Conservation (phyloP, 331 rosid species). For the Cucumis variabilis region DNA sequence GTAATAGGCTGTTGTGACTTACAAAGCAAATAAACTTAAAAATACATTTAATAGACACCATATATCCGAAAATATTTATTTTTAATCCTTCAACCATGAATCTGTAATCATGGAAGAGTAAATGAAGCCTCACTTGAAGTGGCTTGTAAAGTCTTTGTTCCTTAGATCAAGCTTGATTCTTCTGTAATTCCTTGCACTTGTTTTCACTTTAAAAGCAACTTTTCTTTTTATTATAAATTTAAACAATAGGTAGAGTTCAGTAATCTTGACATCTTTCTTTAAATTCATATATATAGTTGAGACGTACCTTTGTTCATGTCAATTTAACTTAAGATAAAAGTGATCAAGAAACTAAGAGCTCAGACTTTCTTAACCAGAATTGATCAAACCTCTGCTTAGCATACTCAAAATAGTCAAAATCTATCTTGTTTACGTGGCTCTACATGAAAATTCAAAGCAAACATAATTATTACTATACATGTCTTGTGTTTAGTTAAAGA, state of each 20-base stretch:
- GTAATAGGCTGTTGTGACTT: not conserved
- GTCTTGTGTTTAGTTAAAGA: no score
- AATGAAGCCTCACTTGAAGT: not conserved
- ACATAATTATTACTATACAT: no score
- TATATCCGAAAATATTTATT: no score
- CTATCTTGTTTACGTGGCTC: slow-evolving; percentile 82
- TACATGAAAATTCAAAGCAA: slow-evolving; percentile 43
- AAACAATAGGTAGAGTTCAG: no score
- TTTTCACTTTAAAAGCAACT: not conserved
- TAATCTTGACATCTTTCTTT: not conserved
- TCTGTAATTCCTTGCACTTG: not conserved
- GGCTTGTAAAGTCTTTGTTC: not conserved
- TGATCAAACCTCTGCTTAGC: slow-evolving; percentile 89
- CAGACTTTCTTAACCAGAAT: slow-evolving; percentile 60
- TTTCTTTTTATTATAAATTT: no score
- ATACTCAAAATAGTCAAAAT: slow-evolving; percentile 83
- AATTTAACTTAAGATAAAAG: not conserved
- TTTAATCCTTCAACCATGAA: not conserved
- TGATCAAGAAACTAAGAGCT: slow-evolving; percentile 42
- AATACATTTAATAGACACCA: not conserved
- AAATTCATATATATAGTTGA: not conserved
- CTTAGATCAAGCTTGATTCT: not conserved
- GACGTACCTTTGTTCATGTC: not conserved
- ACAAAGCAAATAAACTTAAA: not conserved
- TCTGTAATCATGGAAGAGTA: not conserved